Evolutionary conservation across 805 yeast species (phyloP), one percentile per base, ranked within the genome.

Genomic region (Hanseniaspora thailandica): DNA sequence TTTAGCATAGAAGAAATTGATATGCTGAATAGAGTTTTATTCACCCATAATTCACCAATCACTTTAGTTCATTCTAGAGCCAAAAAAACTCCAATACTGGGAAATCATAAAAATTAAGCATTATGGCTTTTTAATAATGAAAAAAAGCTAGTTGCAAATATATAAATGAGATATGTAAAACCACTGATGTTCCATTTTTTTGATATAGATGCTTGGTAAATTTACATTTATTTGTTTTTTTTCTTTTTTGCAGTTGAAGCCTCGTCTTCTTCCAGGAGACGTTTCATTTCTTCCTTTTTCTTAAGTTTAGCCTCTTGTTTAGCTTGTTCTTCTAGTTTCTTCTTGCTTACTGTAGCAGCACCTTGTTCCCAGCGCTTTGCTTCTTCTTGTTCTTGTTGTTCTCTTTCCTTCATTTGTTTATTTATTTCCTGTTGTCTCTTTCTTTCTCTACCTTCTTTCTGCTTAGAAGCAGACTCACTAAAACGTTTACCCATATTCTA

Each of bases 321-420:
- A 47, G 61, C 62, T 39, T 65, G 66, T 39, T 67, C 70, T n/a
- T 55, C 47, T 39, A 54, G 25, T 50, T 63, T 65, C 56, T 62
- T 66, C 26, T 58, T 50, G 45, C 52, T 62, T 1, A 58, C 57
- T 45, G 59, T 59, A 19, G 55, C 59, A 8, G 69, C 55, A 9
- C 70, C 70, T 38, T 61, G 56, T 15, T 61, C 62, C 70, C 70
- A 67, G 47, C 64, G 66, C 13, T 58, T 47, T 15, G 68, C 67
- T 47, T 67, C 70, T 45, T 59, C 65, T 15, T 64, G 65, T 46
- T 66, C 70, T 22, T 43, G 33, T 36, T 51, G 56, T n/a, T 55
- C 62, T 12, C 35, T 35, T 44, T 62, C 65, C 17, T 59, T 62
- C 23, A 58, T 55, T 10, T 58, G 58, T 53, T 66, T 67, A 5